A percentile compares a stretch with the other conserved stretches of the same genome.
phyloP scores from a whole-genome alignment of 805 yeast species.

The Teunomyces cretensis region DNA sequence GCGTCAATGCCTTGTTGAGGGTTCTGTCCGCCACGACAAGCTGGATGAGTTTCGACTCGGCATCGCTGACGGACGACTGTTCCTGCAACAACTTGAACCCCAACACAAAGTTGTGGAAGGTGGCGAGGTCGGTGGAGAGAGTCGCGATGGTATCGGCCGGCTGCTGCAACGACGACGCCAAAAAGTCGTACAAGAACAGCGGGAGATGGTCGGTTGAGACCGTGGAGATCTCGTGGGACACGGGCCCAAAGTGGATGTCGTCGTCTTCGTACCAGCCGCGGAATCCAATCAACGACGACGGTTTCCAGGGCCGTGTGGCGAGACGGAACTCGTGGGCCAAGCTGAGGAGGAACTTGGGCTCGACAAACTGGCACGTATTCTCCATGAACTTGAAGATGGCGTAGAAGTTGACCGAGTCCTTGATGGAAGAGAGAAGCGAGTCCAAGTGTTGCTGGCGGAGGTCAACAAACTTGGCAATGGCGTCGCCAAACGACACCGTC shows the following conservation, averaged over 20 bases:
- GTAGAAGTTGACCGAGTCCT: constrained; percentile 21
- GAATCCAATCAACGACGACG: constrained; percentile 29
- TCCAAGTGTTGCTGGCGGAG: constrained; percentile 1
- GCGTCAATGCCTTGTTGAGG: constrained; percentile 6
- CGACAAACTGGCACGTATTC: constrained; percentile 29
- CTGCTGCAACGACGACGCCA: neutral
- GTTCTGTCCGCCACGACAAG: constrained; percentile 7
- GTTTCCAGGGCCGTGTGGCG: constrained; percentile 24
- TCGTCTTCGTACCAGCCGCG: constrained; percentile 31
- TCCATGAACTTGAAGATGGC: constrained; percentile 33
- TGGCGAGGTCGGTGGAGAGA: neutral
- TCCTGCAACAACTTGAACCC: constrained; percentile 24
- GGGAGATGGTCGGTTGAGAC: neutral
- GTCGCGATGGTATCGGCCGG: neutral
- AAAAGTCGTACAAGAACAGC: neutral
- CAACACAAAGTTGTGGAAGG: constrained; percentile 27
- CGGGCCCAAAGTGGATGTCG: constrained; percentile 10
- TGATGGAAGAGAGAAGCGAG: neutral
- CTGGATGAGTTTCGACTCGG: constrained; percentile 13
- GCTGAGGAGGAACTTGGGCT: constrained; percentile 21
- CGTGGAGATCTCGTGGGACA: neutral
- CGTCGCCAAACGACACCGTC: neutral
- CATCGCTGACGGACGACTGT: constrained; percentile 12
- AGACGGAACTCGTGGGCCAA: constrained; percentile 13
- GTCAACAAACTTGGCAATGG: neutral